phyloP scores from a whole-genome alignment of 2,329 filamentous ascomycete genomes.

The Pseudopithomyces maydicus region DNA sequence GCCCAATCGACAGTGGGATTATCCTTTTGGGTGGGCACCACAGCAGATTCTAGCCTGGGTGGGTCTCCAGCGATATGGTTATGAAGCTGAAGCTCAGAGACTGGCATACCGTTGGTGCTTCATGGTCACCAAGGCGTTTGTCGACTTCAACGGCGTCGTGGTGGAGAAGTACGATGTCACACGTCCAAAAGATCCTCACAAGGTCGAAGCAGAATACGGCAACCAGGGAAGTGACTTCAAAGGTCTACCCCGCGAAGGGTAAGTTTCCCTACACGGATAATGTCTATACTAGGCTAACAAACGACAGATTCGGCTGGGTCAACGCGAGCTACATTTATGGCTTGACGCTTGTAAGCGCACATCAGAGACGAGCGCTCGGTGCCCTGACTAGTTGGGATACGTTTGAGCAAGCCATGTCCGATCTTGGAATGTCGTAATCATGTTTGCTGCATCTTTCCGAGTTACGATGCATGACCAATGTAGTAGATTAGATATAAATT shows the following conservation, averaged over 20 bases:
- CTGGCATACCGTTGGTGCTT: constrained; percentile 96
- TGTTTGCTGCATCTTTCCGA: not conserved
- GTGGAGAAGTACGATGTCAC: constrained; percentile 99
- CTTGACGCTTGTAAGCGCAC: constrained; percentile 82
- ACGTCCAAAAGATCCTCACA: constrained; percentile 83
- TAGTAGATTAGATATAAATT: constrained; percentile 1
- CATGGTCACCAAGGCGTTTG: constrained; percentile 98
- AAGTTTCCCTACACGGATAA: constrained; percentile 50
- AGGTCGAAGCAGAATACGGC: constrained; percentile 95
- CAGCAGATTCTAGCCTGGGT: constrained; percentile 99
- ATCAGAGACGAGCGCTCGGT: constrained; percentile 87
- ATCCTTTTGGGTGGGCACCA: constrained; percentile 96
- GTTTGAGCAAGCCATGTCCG: constrained; percentile 69
- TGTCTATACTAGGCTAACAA: constrained; percentile 26
- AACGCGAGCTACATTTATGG: constrained; percentile 98
- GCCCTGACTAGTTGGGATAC: constrained; percentile 86
- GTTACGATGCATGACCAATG: constrained; percentile 8
- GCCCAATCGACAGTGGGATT: constrained; percentile 98
- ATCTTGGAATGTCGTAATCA: constrained; percentile 33
- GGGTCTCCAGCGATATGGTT: constrained; percentile 87
- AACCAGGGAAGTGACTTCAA: constrained; percentile 97
- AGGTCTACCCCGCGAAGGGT: constrained; percentile 95
- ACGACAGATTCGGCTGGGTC: constrained; percentile 89
- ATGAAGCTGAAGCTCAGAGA: constrained; percentile 84
- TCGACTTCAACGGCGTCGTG: constrained; percentile 97